Conservation (phyloP, 1,284 basidiomycete species). For the Cryptococcus hybrid region DNA sequence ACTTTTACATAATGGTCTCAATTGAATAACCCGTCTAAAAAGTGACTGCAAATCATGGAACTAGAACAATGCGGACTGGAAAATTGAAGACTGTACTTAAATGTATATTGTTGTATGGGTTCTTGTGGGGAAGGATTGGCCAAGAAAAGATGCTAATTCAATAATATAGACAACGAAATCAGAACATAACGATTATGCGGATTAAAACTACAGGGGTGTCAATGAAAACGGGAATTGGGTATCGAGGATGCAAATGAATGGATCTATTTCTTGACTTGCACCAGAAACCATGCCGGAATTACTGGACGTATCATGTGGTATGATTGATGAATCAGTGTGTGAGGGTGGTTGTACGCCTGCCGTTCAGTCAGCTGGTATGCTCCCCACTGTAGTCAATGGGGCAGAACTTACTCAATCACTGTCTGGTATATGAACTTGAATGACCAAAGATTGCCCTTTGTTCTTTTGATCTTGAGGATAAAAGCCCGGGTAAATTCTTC, state of each 20-base stretch:
- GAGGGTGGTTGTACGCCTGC: constrained; percentile 12
- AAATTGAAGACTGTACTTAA: neutral
- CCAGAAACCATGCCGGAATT: neutral
- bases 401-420: constrained; percentile 70
- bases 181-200: constrained; percentile 1
- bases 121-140: neutral
- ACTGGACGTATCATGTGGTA: neutral
- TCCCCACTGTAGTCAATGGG: neutral
- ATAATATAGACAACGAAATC: constrained; percentile 3
- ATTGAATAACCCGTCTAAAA: neutral
- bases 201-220: neutral
- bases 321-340: constrained; percentile 9
- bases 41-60: neutral
- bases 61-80: neutral
- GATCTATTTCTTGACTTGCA: neutral
- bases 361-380: neutral
- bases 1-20: neutral
- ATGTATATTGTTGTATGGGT: neutral
- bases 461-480: constrained; percentile 80
- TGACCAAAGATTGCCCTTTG: constrained; percentile 88
- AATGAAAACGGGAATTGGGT: neutral
- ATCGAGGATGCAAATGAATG: neutral
- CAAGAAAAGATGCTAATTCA: neutral
- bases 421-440: constrained; percentile 94
- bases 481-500: constrained; percentile 80